Base-by-base conservation (phyloP, 495 filamentous ascomycete genomes). In the Talaromyces proteolyticus region DNA sequence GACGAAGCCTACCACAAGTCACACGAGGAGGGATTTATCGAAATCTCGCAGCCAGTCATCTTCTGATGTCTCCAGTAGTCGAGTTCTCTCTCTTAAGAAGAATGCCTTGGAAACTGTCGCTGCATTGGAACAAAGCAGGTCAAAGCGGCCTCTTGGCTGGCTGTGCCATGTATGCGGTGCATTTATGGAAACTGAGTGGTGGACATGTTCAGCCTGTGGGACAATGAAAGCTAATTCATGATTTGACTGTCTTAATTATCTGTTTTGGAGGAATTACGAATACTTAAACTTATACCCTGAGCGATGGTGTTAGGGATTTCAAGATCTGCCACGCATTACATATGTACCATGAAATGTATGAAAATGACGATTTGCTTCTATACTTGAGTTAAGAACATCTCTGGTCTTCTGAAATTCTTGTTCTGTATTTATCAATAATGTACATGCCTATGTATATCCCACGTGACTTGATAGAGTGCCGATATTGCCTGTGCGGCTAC, bases 121-220 rank as follows among this genome's bases (percentile, higher is more conserved):
- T 25, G 52, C 59, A 0, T 50, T 77, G 5, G 68, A 76, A 5
- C 63, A 65, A 7, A 53, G 65, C 44, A 55, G 66, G 34, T 59
- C 73, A 7, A 67, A 72, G 47, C 60, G 72, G 39, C 70, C 75
- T 12, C 75, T 85, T 16, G 69, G 71, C 3, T 95, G 90, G 91
- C 62, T 79, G 12, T 95, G 91, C 45, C 65, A 71, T 37, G 68
- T 64, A 19, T 91, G 88, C 52, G 79, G 78, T 2, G 77, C 73
- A 3, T 74, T 76, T 37, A 86, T 88, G 75, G 82, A 89, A 49
- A 70, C 68, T 19, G 76, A 85, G 51, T 91, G 86, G 86, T 89
- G 85, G 86, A 86, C 85, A n/a, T 90, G 87, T 51, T 78, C 80
- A 3, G 58, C 61, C 10, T 91, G 86, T 58, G 84, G 86, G 12